Base-by-base conservation (phyloP, 495 filamentous ascomycete genomes). In the Aspergillus diversus region DNA sequence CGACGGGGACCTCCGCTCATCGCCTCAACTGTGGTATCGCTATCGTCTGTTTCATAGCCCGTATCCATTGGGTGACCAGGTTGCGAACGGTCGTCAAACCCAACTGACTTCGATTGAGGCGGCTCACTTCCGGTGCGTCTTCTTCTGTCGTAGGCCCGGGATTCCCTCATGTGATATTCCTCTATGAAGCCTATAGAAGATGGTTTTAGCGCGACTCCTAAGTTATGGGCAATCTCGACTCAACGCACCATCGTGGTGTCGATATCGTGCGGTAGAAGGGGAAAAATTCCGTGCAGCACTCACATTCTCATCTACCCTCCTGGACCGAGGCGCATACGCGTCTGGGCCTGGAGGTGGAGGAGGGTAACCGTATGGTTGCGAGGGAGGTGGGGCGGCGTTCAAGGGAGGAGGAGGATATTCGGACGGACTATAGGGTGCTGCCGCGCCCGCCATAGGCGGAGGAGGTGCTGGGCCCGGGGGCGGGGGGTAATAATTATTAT, bases 231-330 rank as follows among this genome's bases (percentile, higher is more conserved):
- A 43, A 33, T 55, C 59, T 53, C 75, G 71, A 64, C 66, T 64
- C 69, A 72, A 82, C 82, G 76, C 75, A 80, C 77, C 77, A 75
- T 80, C 77, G 68, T 69, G 68, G 64, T 50, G 66, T 64, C 73
- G 72, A 56, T 71, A 60, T 63, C 73, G 69, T 66, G 76, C 66
- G 68, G 70, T 72, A 66, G 79, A 68, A 67, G 73, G 73, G 70
- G 64, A 67, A 60, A 67, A 71, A 67, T 72, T 75, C 66, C 64
- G 63, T 66, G 71, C 69, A 65, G 74, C 69, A 81, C 82, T 85
- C 81, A 85, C 83, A 82, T 83, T 85, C 67, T 84, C 81, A 73
- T 85, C 81, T 60, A 73, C 78, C 68, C 80, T 73, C 54, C 79
- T 77, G 33, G 79, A 70, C 66, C 76, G 75, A 33, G 74, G 71